Conservation (phyloP, 1,284 basidiomycete species). For the Anthracocystis walkeri region DNA sequence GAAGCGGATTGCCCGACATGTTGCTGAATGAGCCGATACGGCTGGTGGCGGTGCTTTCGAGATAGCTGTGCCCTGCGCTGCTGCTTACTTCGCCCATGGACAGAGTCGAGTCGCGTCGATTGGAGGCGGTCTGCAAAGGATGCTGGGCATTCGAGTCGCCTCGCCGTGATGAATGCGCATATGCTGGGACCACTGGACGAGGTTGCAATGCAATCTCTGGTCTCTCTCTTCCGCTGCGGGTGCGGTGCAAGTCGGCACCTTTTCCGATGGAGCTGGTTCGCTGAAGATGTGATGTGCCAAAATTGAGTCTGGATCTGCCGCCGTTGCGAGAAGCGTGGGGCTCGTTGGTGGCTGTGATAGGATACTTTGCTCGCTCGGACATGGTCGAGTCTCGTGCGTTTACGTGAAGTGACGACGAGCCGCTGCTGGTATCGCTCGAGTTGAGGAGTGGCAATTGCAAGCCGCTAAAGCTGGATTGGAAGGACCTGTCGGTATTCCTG, state of each 20-base stretch:
- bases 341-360: slow-evolving; percentile 36
- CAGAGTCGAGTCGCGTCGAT: slow-evolving; percentile 25
- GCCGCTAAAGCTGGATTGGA: slow-evolving; percentile 26
- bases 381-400: slow-evolving; percentile 37
- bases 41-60: slow-evolving; percentile 43
- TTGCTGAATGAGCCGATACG: slow-evolving; percentile 45
- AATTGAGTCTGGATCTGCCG: slow-evolving; percentile 14
- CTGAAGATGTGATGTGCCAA: slow-evolving; percentile 27
- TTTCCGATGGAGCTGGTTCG: slow-evolving; percentile 44
- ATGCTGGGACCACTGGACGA: slow-evolving; percentile 25
- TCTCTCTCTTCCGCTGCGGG: slow-evolving; percentile 26
- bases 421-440: slow-evolving; percentile 43
- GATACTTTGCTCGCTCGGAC: slow-evolving; percentile 45
- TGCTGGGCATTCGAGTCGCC: slow-evolving; percentile 29
- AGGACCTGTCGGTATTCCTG: slow-evolving; percentile 35
- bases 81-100: slow-evolving; percentile 41
- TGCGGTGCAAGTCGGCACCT: slow-evolving; percentile 44
- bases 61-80: slow-evolving; percentile 34
- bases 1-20: slow-evolving; percentile 37
- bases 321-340: not conserved
- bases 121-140: slow-evolving; percentile 23
- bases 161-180: slow-evolving; percentile 20
- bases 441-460: slow-evolving; percentile 35
- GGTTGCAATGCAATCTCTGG: slow-evolving; percentile 35
- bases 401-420: slow-evolving; percentile 39